These are phyloP conservation scores for Botrytis galanthina DNA, from an alignment of 2,329 filamentous ascomycete species.

Conservation along the genomic window DNA sequence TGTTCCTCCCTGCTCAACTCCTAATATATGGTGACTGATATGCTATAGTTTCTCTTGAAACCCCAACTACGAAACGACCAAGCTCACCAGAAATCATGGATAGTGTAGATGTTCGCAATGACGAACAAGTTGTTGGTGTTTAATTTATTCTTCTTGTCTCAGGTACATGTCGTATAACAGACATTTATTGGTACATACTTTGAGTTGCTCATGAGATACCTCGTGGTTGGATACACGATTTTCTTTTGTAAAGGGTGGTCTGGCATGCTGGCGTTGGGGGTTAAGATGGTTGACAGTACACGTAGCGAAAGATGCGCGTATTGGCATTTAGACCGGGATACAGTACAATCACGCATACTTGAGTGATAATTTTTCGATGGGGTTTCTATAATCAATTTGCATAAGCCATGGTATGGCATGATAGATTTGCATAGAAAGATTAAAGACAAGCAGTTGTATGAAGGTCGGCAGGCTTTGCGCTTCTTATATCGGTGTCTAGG, in stretches of 20 bases:
- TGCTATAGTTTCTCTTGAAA: slow-evolving; percentile 27
- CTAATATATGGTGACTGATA: not conserved
- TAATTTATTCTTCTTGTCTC: slow-evolving; percentile 2
- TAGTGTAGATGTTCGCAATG: slow-evolving; percentile 26
- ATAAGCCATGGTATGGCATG: not conserved
- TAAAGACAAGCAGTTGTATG: not conserved
- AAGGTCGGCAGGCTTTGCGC: not conserved
- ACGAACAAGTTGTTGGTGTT: slow-evolving; percentile 27
- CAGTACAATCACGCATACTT: not conserved
- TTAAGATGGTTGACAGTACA: not conserved
- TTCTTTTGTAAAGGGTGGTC: not conserved
- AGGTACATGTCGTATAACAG: not conserved
- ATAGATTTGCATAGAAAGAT: not conserved
- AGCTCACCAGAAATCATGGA: slow-evolving; percentile 1
- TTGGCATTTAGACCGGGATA: not conserved
- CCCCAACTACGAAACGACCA: slow-evolving; percentile 1
- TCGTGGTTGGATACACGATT: not conserved
- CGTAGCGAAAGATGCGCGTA: not conserved
- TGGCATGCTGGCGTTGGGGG: not conserved
- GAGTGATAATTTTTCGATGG: not conserved
- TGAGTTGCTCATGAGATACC: not conserved
- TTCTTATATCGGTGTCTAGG: not conserved
- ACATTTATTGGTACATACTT: not conserved
- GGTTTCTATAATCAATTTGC: not conserved
- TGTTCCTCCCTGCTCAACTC: slow-evolving; percentile 40